Base-by-base conservation (phyloP, 108 stramenopile species). In the Pseudonitzschia pungens region DNA sequence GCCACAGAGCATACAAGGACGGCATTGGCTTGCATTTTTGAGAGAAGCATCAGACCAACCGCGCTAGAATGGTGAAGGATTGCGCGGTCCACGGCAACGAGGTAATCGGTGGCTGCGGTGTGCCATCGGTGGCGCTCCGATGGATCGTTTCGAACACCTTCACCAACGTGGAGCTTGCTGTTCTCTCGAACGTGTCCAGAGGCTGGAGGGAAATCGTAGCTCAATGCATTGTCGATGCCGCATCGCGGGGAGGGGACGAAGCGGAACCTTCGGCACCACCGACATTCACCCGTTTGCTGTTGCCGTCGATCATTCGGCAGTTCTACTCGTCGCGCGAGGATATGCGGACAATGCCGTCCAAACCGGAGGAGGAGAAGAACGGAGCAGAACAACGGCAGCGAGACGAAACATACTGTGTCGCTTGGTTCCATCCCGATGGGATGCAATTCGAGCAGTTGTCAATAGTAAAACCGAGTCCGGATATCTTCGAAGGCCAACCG, bases 361-460 rank as follows among this genome's bases (percentile, higher is more conserved):
- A 29, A 40, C 40, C 60, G 60, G 5, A 14, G 32, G 14, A 15
- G 33, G 32, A 33, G n/a, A 2, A 62, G n/a, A 33, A 62, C 71
- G 75, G 33, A 57, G n/a, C 63, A 54, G 29, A 55, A 48, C 22
- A 57, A 57, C 42, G 8, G 44, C 59, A 58, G 15, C 45, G 10
- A 48, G 78, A 84, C n/a, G 88, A 88, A 42, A 85, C 81, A 10
- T 94, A 87, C 74, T 91, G 90, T 55, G 51, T 87, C 29, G 84
- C 90, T 28, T 94, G 93, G 93, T 94, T 94, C 81, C 77, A 77
- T 40, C 90, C 93, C 20, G 57, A 65, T 27, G 93, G 93, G 7
- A 89, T 93, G 40, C 74, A 85, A 79, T 71, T 79, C 59, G 76
- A 64, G 31, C 69, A 66, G 22, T 64, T 88, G 26, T 48, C 45